A percentile compares a stretch with the other conserved stretches of the same genome.
Conservation (phyloP, 1,139 yeast species). For the Scheffersomyces lignicola region DNA sequence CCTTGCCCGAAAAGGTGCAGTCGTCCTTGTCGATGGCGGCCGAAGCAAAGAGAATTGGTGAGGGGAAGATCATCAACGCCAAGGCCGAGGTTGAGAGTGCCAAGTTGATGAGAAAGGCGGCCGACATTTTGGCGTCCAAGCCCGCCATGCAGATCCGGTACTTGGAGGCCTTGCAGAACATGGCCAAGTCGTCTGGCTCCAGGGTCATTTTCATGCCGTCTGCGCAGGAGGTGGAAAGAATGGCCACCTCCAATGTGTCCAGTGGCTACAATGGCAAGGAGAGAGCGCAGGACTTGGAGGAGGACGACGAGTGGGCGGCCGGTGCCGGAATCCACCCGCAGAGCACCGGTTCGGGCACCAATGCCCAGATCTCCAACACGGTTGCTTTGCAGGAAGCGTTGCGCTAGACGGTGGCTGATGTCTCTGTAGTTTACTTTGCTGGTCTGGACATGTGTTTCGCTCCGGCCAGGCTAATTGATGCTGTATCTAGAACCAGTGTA, state of each 20-base stretch:
- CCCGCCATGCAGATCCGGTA: conserved; percentile 82
- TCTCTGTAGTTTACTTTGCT: too few relatives aligned
- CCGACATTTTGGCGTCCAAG: conserved; percentile 72
- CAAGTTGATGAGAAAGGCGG: conserved; percentile 76
- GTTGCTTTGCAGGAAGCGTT: conserved; percentile 34
- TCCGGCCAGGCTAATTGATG: too few relatives aligned
- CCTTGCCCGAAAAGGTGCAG: conserved; percentile 57
- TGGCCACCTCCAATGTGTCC: conserved; percentile 26
- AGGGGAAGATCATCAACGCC: conserved; percentile 73
- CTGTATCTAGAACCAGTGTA: too few relatives aligned
- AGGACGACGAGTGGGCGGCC: conserved; percentile 21
- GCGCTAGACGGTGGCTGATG: too few relatives aligned
- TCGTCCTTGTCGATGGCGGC: conserved; percentile 72
- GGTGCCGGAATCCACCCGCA: conserved; percentile 8
- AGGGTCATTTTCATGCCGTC: conserved; percentile 78
- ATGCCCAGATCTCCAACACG: conserved; percentile 20
- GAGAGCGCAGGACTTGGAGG: conserved; percentile 17
- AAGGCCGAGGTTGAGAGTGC: conserved; percentile 78
- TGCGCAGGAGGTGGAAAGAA: conserved; percentile 41
- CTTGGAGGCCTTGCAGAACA: conserved; percentile 75
- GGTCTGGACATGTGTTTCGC: too few relatives aligned
- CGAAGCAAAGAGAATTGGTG: conserved; percentile 76
- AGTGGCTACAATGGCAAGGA: conserved; percentile 10
- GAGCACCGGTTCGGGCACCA: conserved; percentile 6
- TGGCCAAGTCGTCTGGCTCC: conserved; percentile 63